A percentile compares a stretch with the other conserved stretches of the same genome.
These are phyloP conservation scores for Sporothrix pseudoabietina DNA, from an alignment of 2,329 filamentous ascomycete genomes.

Conservation along the genomic window DNA sequence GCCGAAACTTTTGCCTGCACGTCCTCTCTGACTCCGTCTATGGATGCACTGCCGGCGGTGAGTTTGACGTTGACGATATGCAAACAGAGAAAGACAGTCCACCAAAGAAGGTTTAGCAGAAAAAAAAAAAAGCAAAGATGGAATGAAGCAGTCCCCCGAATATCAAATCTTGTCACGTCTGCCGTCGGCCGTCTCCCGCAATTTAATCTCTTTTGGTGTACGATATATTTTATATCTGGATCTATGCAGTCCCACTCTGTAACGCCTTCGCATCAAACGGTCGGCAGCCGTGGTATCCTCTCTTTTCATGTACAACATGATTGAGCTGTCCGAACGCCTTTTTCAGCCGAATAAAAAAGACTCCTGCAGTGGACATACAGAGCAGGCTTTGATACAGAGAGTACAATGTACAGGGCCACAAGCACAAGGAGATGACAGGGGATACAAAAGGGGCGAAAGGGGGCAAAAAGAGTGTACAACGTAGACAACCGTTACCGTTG, in stretches of 20 bases:
- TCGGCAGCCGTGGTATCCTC: neutral
- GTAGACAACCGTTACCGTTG: neutral
- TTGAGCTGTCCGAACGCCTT: neutral
- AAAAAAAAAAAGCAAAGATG: neutral
- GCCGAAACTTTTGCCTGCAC: neutral
- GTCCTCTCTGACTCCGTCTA: neutral
- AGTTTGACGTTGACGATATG: conserved; percentile 17
- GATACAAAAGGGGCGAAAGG: neutral
- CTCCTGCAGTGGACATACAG: neutral
- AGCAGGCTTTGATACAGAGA: neutral
- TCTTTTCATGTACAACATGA: neutral
- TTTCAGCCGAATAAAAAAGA: neutral
- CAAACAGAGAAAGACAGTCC: neutral
- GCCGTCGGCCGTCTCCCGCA: neutral
- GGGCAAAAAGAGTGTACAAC: neutral
- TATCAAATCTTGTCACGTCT: neutral
- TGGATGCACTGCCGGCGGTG: conserved; percentile 19
- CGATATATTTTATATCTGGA: neutral
- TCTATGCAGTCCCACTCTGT: neutral
- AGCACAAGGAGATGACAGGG: neutral
- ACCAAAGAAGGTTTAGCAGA: neutral
- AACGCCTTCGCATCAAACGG: neutral
- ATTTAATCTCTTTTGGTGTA: neutral
- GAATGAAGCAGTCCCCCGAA: neutral
- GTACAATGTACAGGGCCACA: too few species aligned